Conservation (phyloP, 176 grass and related monocot genomes). For the Phragmites australis region DNA sequence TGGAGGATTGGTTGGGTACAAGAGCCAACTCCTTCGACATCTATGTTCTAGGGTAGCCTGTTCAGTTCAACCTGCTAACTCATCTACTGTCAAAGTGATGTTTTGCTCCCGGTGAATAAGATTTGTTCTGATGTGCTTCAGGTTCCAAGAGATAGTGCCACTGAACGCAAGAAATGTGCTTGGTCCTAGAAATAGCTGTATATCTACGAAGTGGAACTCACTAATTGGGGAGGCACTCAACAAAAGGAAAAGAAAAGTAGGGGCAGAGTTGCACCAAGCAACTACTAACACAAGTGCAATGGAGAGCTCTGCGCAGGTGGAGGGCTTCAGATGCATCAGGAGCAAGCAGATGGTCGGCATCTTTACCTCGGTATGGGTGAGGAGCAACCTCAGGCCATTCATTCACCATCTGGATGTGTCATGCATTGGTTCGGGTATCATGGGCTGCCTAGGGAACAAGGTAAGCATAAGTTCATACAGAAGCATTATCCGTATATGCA, state of each 20-base stretch:
- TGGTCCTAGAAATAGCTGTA: conserved; percentile 63
- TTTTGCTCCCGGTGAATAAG: conserved; percentile 15
- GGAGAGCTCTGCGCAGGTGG: conserved; percentile 17
- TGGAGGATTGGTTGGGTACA: conserved; percentile 88
- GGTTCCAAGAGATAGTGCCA: conserved; percentile 96
- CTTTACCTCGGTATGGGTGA: conserved; percentile 70
- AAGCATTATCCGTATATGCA: conserved; percentile 4
- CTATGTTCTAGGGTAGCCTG: conserved; percentile 84
- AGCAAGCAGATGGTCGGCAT: conserved; percentile 99
- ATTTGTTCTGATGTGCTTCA: conserved; percentile 42
- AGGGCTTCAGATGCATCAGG: conserved; percentile 66
- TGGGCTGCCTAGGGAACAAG: conserved; percentile 97
- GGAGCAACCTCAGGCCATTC: conserved; percentile 56
- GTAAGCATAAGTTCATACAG: conserved; percentile 36
- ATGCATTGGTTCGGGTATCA: conserved; percentile 78
- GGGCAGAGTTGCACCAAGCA: conserved; percentile 34
- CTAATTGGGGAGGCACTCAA: conserved; percentile 68
- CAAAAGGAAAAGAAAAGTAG: conserved; percentile 28
- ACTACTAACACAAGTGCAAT: conserved; percentile 35
- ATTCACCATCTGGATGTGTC: conserved; percentile 65
- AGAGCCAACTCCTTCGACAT: conserved; percentile 66
- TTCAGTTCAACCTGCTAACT: conserved; percentile 7
- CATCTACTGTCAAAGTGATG: neutral
- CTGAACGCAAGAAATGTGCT: conserved; percentile 85
- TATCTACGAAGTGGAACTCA: conserved; percentile 83